Percentiles rank a stretch among this genome's conserved stretches.
Conservation (phyloP, 2,329 filamentous ascomycete genomes). For the Xylariaceae sp. region DNA sequence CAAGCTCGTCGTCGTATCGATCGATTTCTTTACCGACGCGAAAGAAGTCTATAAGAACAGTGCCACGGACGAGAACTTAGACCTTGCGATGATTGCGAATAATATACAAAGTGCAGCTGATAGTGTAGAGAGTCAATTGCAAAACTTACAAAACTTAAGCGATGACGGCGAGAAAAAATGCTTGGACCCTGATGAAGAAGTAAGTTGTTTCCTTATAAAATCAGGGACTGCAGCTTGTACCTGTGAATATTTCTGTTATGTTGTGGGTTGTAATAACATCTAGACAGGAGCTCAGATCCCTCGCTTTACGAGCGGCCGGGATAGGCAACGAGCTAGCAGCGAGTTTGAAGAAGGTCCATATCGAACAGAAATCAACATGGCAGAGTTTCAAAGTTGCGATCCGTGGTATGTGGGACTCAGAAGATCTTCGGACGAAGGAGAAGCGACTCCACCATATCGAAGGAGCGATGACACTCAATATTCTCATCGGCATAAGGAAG, state of each 20-base stretch:
- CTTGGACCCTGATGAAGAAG: slow-evolving; percentile 10
- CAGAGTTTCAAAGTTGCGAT: slow-evolving; percentile 18
- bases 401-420: slow-evolving; percentile 21
- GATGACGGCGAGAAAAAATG: neutral
- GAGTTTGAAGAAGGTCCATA: slow-evolving; percentile 10
- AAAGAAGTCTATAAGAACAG: slow-evolving; percentile 29
- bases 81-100: slow-evolving; percentile 17
- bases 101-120: slow-evolving; percentile 21
- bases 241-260: neutral
- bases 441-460: slow-evolving; percentile 20
- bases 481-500: slow-evolving; percentile 18
- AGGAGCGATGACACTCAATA: slow-evolving; percentile 22
- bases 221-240: neutral
- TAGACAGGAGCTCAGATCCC: slow-evolving; percentile 16
- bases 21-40: slow-evolving; percentile 24
- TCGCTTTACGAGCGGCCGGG: slow-evolving; percentile 18
- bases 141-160: neutral
- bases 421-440: slow-evolving; percentile 24
- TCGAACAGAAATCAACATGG: slow-evolving; percentile 21
- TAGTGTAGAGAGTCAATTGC: slow-evolving; percentile 19
- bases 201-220: slow-evolving; percentile 3
- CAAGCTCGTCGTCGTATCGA: slow-evolving; percentile 24
- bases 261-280: neutral
- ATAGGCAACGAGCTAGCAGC: slow-evolving; percentile 24
- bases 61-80: slow-evolving; percentile 20